Conservation (phyloP, 768 basidiomycete species). For the Megacollybia marginata region DNA sequence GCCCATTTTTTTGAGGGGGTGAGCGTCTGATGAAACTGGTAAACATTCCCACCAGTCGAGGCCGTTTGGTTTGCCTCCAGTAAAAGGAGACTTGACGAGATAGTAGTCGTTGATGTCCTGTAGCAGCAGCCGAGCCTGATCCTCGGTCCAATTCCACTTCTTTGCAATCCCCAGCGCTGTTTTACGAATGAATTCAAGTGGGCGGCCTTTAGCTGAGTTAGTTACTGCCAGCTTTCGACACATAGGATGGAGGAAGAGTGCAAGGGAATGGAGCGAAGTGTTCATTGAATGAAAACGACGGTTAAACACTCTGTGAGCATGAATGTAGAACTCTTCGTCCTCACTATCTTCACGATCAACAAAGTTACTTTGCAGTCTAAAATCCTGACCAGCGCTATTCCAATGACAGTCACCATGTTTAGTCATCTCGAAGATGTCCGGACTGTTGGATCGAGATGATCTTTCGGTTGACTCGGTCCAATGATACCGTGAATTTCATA, state of each 20-base stretch:
- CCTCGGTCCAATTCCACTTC: constrained; percentile 18
- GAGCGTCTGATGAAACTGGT: constrained; percentile 4
- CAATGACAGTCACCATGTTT: too few relatives aligned
- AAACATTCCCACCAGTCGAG: constrained; percentile 19
- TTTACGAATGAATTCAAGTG: constrained; percentile 12
- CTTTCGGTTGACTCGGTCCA: too few relatives aligned
- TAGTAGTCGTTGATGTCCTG: constrained; percentile 18
- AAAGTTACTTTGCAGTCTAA: too few relatives aligned
- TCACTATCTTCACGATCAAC: constrained; percentile 9
- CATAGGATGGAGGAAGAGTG: constrained; percentile 26
- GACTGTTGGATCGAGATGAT: too few relatives aligned
- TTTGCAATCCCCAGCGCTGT: constrained; percentile 13
- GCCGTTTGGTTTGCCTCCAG: constrained; percentile 12
- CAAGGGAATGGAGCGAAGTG: constrained; percentile 22
- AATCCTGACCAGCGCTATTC: too few relatives aligned
- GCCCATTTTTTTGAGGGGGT: constrained; percentile 10
- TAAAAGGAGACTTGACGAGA: constrained; percentile 15
- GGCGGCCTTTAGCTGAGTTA: constrained; percentile 8
- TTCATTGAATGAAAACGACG: constrained; percentile 23
- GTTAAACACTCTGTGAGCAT: constrained; percentile 19
- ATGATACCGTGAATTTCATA: too few relatives aligned
- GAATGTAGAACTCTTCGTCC: constrained; percentile 15
- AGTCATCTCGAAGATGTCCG: too few relatives aligned
- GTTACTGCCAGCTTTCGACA: constrained; percentile 27
- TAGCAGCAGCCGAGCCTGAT: constrained; percentile 11